Base-by-base conservation (phyloP, 495 filamentous ascomycete species). In the Aspergillus olivimuriae region DNA sequence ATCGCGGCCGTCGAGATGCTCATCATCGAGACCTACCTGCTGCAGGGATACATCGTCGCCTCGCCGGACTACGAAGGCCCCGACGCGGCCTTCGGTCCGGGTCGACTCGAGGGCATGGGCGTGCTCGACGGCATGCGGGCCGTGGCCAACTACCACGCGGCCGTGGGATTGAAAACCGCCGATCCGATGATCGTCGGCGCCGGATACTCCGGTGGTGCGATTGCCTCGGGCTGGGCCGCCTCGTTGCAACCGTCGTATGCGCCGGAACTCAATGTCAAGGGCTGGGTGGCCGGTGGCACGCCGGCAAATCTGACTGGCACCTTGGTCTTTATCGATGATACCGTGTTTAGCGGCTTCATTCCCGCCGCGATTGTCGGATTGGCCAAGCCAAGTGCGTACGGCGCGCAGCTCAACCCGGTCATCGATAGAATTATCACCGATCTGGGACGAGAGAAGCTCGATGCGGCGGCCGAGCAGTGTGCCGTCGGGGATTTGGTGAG, bases 201-300 rank as follows among this genome's bases (percentile, higher is more conserved):
- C 7, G 78, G 77, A 4, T 82, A 80, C 46, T 76, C 72, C 4
- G 77, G 78, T n/a, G 78, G 77, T 23, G 61, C 68, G 1, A 60
- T 80, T 35, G 75, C 76, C 0, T 73, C 66, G 1, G 73, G 66
- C 38, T 79, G 70, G 62, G 76, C 76, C 1, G 65, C 67, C 8
- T 72, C 77, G 46, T 42, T 80, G 37, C 72, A 75, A 33, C 58
- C 56, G 10, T 47, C 47, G 4, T 82, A 82, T 48, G 75, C 76
- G 1, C 69, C 77, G 1, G 75, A 79, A 30, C 53, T 82, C 2
- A 44, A 63, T 20, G 66, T 81, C 39, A 60, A 56, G 30, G 72
- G 75, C 11, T 70, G 65, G 43, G 70, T 66, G 0, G 45, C 77
- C 7, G 77, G 78, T 14, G 78, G 76, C 22, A 66, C 63, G 2